phyloP scores from a whole-genome alignment of 306 rosid species.

The Cucumis cinereus region DNA sequence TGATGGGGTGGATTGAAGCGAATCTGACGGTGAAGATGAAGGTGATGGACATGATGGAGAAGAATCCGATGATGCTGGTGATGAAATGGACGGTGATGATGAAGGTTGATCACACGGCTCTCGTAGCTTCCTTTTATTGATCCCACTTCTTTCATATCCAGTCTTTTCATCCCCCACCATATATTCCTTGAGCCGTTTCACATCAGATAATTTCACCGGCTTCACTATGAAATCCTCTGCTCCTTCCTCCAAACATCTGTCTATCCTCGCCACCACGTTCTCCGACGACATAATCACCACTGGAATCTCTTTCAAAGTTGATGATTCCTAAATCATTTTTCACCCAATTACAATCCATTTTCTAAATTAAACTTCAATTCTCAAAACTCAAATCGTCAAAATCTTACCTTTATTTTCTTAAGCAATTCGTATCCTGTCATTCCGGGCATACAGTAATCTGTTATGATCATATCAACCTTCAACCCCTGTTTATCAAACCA shows the following conservation, averaged over 20 bases:
- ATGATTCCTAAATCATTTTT: conserved; percentile 42
- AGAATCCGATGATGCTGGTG: conserved; percentile 23
- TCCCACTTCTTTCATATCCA: conserved; percentile 15
- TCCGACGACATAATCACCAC: conserved; percentile 99
- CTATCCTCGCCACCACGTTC: conserved; percentile 77
- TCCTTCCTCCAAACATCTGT: conserved; percentile 95
- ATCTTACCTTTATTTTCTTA: conserved; percentile 66
- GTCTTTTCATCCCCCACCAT: conserved; percentile 34
- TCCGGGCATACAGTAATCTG: conserved; percentile 97
- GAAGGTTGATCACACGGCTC: conserved; percentile 38
- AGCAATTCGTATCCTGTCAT: conserved; percentile 94
- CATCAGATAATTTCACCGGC: conserved; percentile 86
- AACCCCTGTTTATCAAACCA: conserved; percentile 17
- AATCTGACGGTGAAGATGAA: conserved; percentile 9
- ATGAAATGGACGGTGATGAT: conserved; percentile 41
- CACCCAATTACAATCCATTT: background rate
- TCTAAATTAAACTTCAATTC: no score
- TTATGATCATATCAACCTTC: conserved; percentile 93
- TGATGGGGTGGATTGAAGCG: conserved; percentile 7
- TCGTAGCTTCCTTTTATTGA: conserved; percentile 54
- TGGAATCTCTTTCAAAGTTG: conserved; percentile 58
- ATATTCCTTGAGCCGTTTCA: conserved; percentile 48
- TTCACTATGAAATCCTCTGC: conserved; percentile 96
- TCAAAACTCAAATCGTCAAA: no score
- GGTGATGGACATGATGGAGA: conserved; percentile 15